Evolutionary conservation across 768 basidiomycete genomes (phyloP).

Genomic region (Leccinum obscurum): DNA sequence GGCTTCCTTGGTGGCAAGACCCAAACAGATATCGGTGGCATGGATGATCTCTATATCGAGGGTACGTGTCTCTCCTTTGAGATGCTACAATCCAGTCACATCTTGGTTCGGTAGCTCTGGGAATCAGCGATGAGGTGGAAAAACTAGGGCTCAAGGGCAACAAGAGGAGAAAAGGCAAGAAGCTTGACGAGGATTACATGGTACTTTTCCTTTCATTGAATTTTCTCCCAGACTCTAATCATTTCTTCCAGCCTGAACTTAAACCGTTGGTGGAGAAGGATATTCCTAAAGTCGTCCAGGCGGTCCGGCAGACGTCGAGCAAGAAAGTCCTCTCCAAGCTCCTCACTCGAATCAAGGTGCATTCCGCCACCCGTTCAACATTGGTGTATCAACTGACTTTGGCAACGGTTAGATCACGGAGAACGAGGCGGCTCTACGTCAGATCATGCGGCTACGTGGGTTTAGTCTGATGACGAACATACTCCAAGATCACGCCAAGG

Average conservation of each 20-base stretch:
- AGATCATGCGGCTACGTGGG: conserved; percentile 90
- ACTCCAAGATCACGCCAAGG: conserved; percentile 70
- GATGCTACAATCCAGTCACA: not conserved
- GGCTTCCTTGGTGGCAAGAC: conserved; percentile 98
- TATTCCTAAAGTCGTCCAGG: conserved; percentile 89
- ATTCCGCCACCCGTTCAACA: not conserved
- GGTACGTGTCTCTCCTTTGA: conserved; percentile 44
- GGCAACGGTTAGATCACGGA: conserved; percentile 67
- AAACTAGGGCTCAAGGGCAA: conserved; percentile 78
- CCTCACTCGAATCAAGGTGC: conserved; percentile 80
- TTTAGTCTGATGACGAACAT: conserved; percentile 91
- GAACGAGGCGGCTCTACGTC: conserved; percentile 72
- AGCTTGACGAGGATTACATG: conserved; percentile 92
- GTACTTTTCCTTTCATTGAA: conserved; percentile 40
- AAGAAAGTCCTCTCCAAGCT: conserved; percentile 80
- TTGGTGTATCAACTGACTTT: not conserved
- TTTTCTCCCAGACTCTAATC: not conserved
- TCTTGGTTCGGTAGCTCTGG: conserved; percentile 60
- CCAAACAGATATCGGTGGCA: conserved; percentile 90
- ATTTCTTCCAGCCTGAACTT: conserved; percentile 60
- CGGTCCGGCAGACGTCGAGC: conserved; percentile 84
- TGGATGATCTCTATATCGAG: conserved; percentile 94
- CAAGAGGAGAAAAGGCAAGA: conserved; percentile 88
- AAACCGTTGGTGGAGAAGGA: conserved; percentile 76
- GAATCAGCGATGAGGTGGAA: conserved; percentile 91